phyloP scores from a whole-genome alignment of 2,329 filamentous ascomycete species.

The Pseudogymnoascus sp. region DNA sequence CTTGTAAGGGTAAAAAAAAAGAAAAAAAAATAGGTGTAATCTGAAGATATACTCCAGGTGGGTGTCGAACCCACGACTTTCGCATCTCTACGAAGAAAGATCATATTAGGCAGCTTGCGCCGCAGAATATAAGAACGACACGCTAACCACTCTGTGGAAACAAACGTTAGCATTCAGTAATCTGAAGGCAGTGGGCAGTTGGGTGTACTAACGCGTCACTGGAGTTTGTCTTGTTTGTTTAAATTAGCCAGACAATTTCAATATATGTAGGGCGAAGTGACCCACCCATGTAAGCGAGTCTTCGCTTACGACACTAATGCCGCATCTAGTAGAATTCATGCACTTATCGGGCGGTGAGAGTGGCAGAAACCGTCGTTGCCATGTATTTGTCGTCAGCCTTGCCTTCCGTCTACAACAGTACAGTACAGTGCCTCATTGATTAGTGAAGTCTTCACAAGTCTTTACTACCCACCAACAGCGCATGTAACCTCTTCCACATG shows the following conservation, averaged over 20 bases:
- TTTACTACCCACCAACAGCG: not conserved
- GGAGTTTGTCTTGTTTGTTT: constrained; percentile 9
- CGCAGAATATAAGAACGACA: constrained; percentile 32
- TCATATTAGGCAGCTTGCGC: constrained; percentile 22
- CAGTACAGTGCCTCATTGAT: not conserved
- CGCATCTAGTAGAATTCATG: not conserved
- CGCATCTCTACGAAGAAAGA: constrained; percentile 27
- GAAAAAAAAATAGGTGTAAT: constrained; percentile 9
- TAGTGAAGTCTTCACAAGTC: not conserved
- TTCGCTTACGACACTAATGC: not conserved
- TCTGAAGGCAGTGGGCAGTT: constrained; percentile 7
- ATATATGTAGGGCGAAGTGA: not conserved
- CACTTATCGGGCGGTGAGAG: not conserved
- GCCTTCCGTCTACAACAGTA: not conserved
- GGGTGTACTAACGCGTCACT: constrained; percentile 7
- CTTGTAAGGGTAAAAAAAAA: not conserved
- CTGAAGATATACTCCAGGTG: constrained; percentile 26
- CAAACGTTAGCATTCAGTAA: constrained; percentile 8
- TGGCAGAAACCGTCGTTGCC: not conserved
- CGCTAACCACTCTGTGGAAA: constrained; percentile 31
- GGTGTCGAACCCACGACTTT: constrained; percentile 34
- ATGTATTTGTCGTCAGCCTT: not conserved
- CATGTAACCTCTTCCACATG: not conserved
- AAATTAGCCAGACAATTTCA: constrained; percentile 5
- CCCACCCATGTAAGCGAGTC: not conserved